Base-by-base conservation (phyloP, 208 protist species). In the Phytomonas francai region DNA sequence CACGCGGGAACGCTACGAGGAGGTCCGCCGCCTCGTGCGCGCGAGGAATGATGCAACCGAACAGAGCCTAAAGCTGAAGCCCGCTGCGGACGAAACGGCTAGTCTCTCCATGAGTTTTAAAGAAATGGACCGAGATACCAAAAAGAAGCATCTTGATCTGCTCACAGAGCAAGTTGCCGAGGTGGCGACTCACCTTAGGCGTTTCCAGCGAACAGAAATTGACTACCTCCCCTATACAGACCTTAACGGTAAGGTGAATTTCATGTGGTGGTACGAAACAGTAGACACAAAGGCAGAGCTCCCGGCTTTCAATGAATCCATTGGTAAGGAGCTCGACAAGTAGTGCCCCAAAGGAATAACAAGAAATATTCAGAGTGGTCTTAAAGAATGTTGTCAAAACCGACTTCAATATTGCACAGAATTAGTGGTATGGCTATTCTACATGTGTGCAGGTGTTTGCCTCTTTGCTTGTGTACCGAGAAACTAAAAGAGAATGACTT, bases 241-340 rank as follows among this genome's bases (percentile, higher is more conserved):
- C 65, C 75, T 94, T 19, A 96, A 96, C 69, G 91, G 91, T 25
- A 94, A 93, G 67, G 91, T 96, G 12, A 94, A 96, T 69, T 96
- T 96, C 68, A 96, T 96, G 91, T 96, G 91, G 91, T 96, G 91
- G 89, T 96, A 96, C 68, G 91, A 96, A 74, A 88, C 80, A 54
- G 79, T 73, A 28, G 87, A 92, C 63, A 32, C 72, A 11, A 54
- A 63, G 3, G 63, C 66, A 14, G 68, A 83, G 51, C 73, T 92
- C 65, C 82, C 84, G 0, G 74, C 59, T 29, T 68, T 70, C 29
- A 67, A 68, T 19, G 71, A 59, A 12, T 62, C 42, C 28, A 61
- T 29, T 9, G 57, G 32, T 36, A 36, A n/a, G 14, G 72, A 71
- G 45, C 67, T 78, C 14, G 59, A 64, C 3, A 72, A 79, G 67